Conservation (phyloP, 768 basidiomycete species). For the Pleurotus cornucopiae region DNA sequence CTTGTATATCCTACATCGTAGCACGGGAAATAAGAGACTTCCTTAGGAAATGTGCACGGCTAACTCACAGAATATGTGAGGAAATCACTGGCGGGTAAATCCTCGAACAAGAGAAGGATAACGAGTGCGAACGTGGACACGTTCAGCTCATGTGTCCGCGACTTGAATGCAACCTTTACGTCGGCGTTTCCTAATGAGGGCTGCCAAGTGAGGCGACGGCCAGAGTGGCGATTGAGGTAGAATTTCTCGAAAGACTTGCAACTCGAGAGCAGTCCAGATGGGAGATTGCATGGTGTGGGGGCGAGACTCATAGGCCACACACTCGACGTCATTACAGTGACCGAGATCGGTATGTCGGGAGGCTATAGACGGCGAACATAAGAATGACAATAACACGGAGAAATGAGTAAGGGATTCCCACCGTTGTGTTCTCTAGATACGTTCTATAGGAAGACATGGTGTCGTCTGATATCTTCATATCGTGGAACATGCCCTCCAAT, state of each 20-base stretch:
- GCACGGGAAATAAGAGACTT: conserved; percentile 2
- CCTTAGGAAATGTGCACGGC: neutral
- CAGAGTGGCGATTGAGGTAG: conserved; percentile 86
- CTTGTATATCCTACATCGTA: conserved; percentile 70
- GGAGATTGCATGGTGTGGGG: conserved; percentile 61
- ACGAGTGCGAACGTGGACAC: conserved; percentile 87
- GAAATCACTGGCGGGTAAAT: conserved; percentile 59
- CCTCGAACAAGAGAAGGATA: conserved; percentile 84
- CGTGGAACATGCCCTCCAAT: conserved; percentile 98
- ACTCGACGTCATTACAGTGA: conserved; percentile 93
- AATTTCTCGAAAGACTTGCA: conserved; percentile 83
- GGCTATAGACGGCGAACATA: conserved; percentile 38
- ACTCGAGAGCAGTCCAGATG: conserved; percentile 56
- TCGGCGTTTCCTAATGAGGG: conserved; percentile 88
- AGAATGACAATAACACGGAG: neutral
- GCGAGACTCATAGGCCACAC: conserved; percentile 88
- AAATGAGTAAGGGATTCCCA: conserved; percentile 29
- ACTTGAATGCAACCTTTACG: conserved; percentile 77
- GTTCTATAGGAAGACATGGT: conserved; percentile 71
- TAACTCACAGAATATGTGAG: conserved; percentile 70
- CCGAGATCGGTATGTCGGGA: conserved; percentile 74
- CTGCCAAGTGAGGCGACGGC: conserved; percentile 90
- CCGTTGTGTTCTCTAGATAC: conserved; percentile 54
- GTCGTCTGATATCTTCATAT: conserved; percentile 87
- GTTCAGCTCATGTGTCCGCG: conserved; percentile 82